Evolutionary conservation across 2,329 filamentous ascomycete species (phyloP).

Genomic region (Aureobasidium subglaciale): DNA sequence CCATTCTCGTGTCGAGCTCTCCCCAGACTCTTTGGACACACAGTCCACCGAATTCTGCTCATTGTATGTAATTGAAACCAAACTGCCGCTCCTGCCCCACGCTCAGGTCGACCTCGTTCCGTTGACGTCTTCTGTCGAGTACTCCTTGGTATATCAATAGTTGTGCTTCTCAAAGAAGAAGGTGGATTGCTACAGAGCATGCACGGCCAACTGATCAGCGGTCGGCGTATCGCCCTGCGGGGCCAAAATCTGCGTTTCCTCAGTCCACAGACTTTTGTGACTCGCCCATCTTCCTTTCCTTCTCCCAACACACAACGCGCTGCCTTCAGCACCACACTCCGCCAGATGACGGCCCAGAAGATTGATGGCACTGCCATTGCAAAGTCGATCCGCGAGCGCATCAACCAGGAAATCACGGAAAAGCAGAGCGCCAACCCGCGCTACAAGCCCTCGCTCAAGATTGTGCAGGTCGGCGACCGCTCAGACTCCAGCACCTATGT

Average conservation of each 20-base stretch:
- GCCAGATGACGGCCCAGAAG: slow-evolving; percentile 76
- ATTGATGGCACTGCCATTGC: slow-evolving; percentile 96
- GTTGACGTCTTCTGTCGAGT: neutral
- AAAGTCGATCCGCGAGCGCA: slow-evolving; percentile 76
- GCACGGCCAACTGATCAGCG: slow-evolving; percentile 16
- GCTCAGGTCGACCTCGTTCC: neutral
- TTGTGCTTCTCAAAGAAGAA: slow-evolving; percentile 1
- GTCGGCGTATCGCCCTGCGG: slow-evolving; percentile 11
- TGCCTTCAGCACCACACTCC: slow-evolving; percentile 45
- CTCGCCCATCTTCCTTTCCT: neutral
- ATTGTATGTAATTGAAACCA: slow-evolving; percentile 12
- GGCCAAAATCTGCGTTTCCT: slow-evolving; percentile 14
- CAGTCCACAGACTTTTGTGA: neutral
- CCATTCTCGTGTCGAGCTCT: slow-evolving; percentile 4
- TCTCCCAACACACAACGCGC: slow-evolving; percentile 10
- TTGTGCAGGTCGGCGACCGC: slow-evolving; percentile 92
- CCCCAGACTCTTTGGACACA: slow-evolving; percentile 2
- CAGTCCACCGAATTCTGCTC: slow-evolving; percentile 6
- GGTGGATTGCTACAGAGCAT: neutral
- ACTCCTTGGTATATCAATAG: neutral
- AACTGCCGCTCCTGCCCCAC: slow-evolving; percentile 10
- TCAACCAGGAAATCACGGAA: slow-evolving; percentile 72
- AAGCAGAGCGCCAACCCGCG: slow-evolving; percentile 77
- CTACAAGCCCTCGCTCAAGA: slow-evolving; percentile 84
- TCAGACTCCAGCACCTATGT: slow-evolving; percentile 97